phyloP scores from a whole-genome alignment of 75 land plant species.

The Larix kaempferi region DNA sequence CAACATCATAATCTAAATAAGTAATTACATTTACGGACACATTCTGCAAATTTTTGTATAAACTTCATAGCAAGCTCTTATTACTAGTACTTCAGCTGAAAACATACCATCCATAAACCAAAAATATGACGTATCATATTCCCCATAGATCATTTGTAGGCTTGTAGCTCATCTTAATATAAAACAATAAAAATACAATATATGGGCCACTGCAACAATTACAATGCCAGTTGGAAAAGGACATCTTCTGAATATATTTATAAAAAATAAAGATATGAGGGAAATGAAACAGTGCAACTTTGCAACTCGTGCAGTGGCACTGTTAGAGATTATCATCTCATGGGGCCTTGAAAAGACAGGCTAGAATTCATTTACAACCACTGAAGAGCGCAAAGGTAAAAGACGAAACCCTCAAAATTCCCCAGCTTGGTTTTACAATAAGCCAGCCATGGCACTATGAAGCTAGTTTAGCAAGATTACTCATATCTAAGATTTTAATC shows the following conservation, averaged over 20 bases:
- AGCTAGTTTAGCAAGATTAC: conserved; percentile 58
- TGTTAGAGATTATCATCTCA: no score
- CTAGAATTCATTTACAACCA: background rate
- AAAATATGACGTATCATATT: no score
- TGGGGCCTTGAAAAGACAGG: background rate
- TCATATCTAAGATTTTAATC: conserved; percentile 88
- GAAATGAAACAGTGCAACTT: conserved; percentile 5
- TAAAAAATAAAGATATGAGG: background rate
- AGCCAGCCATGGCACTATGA: conserved; percentile 12
- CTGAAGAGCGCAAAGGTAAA: conserved; percentile 4
- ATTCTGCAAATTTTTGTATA: no score
- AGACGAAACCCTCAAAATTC: background rate
- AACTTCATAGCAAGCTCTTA: no score
- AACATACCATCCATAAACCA: no score
- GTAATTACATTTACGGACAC: no score
- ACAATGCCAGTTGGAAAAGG: background rate
- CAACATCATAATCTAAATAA: no score
- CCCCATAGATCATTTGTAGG: no score
- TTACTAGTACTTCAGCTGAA: no score
- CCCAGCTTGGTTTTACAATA: background rate
- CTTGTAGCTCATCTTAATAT: no score
- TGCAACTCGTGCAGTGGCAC: background rate
- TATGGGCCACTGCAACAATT: no score
- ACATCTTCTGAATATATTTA: background rate
- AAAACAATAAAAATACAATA: no score